Evolutionary conservation across 305 asterid genomes (phyloP).

Genomic region (Solanum hybrid): DNA sequence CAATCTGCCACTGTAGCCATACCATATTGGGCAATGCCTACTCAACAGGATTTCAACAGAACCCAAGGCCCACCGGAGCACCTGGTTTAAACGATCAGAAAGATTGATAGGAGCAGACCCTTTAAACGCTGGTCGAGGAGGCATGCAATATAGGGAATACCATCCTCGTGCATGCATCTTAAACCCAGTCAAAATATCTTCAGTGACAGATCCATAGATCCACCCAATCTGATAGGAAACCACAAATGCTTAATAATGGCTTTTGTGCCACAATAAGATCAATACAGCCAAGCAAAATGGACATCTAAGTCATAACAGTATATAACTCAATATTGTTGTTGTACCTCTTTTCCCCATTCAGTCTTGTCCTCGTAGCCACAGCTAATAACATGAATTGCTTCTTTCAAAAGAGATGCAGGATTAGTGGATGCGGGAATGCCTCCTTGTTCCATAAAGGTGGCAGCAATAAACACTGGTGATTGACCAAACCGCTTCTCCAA

Average conservation of each 20-base stretch:
- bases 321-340: neutral
- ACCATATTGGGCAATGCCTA: conserved; percentile 73
- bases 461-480: conserved; percentile 29
- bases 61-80: conserved; percentile 69
- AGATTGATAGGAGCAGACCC: conserved; percentile 69
- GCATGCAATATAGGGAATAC: conserved; percentile 62
- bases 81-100: conserved; percentile 68
- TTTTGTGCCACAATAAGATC: conserved; percentile 1
- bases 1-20: conserved; percentile 50
- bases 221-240: conserved; percentile 46
- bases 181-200: conserved; percentile 64
- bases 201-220: conserved; percentile 66
- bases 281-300: neutral
- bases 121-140: conserved; percentile 59
- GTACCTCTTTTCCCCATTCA: conserved; percentile 26
- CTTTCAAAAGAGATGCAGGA: conserved; percentile 27
- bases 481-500: conserved; percentile 34
- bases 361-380: conserved; percentile 34
- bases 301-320: neutral
- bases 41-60: conserved; percentile 59
- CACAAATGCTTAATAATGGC: neutral
- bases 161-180: conserved; percentile 75
- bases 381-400: conserved; percentile 34
- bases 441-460: conserved; percentile 31
- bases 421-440: conserved; percentile 27